Evolutionary conservation across 352 stramenopile species (phyloP).

Genomic region (Globisporangium middletonii): DNA sequence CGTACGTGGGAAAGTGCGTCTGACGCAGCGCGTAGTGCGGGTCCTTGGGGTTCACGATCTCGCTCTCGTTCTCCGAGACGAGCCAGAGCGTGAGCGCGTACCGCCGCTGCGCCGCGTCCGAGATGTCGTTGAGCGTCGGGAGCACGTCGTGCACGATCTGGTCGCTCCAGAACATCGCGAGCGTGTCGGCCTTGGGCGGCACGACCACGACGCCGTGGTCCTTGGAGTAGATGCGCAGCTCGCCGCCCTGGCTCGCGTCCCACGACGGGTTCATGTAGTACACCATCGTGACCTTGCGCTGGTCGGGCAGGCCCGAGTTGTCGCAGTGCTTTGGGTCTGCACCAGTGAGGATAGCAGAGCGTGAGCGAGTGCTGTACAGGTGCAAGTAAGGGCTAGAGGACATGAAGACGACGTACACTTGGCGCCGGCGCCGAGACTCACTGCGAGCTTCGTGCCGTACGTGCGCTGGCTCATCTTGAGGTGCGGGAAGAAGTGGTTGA

Average conservation of each 20-base stretch:
- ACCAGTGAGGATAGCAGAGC: neutral
- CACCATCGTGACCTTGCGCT: constrained; percentile 64
- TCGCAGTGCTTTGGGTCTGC: constrained; percentile 52
- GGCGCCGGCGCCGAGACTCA: constrained; percentile 39
- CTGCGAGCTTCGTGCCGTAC: constrained; percentile 47
- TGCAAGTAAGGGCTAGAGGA: neutral
- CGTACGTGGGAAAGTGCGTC: constrained; percentile 27
- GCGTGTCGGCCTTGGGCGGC: constrained; percentile 55
- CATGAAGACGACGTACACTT: constrained; percentile 25
- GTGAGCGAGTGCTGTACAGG: neutral
- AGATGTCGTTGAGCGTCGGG: constrained; percentile 40
- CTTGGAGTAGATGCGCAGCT: constrained; percentile 44
- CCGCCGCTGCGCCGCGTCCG: constrained; percentile 24
- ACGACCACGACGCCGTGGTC: constrained; percentile 40
- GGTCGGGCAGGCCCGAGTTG: constrained; percentile 37
- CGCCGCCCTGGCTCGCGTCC: constrained; percentile 39
- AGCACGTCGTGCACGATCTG: constrained; percentile 81
- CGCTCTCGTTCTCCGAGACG: constrained; percentile 32
- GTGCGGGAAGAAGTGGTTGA: constrained; percentile 43
- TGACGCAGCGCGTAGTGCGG: constrained; percentile 29
- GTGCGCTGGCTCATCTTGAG: constrained; percentile 35
- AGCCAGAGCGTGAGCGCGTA: constrained; percentile 90
- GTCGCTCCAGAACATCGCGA: constrained; percentile 88
- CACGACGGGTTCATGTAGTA: constrained; percentile 76
- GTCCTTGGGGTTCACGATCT: constrained; percentile 40